Evolutionary conservation across 108 stramenopile genomes (phyloP), one percentile per base, ranked within the genome.

Genomic region (Nitzschia sp.): DNA sequence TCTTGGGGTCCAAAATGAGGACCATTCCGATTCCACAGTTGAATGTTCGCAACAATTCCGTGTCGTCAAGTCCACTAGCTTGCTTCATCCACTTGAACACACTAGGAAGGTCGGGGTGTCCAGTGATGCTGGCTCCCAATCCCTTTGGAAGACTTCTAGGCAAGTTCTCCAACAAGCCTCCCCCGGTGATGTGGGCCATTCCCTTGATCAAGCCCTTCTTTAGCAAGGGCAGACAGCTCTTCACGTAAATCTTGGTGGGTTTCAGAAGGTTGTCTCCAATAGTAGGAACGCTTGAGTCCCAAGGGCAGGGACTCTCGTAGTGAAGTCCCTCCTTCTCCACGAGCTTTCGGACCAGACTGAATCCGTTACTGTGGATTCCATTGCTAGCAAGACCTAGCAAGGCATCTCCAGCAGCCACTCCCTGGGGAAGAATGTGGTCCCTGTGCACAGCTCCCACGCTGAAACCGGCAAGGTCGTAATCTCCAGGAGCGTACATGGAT

Each of bases 331-430:
- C 92, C 67, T 87, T 91, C 50, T 88, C 92, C 39, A 95, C 68
- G 9, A 94, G 70, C 70, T 94, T 97, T 44, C 98, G 76, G 8
- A 98, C 98, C 60, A 98, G 81, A 65, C 93, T 94, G 86, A 96
- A 98, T 14, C 98, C 97, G 80, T 98, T 98, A 78, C 95, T 95
- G 81, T 98, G 98, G n/a, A 97, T 87, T 26, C 97, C 98, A 53
- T 88, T 91, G 75, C 95, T 96, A 14, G 93, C 69, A 39, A 98
- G 80, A 58, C 96, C 98, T 21, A 98, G 86, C 46, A 98, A 75
- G 25, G 86, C 90, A 70, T 97, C 93, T 8, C 98, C 98, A 3
- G 82, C 82, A n/a, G 56, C 46, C 25, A 98, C 86, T 26, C 58
- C 67, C 43, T 81, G 78, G 26, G 98, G 98, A 10, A 98, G 85